Evolutionary conservation across 1,139 yeast species (phyloP), one percentile per base, ranked within the genome.

Genomic region (Fermentozyma sake): DNA sequence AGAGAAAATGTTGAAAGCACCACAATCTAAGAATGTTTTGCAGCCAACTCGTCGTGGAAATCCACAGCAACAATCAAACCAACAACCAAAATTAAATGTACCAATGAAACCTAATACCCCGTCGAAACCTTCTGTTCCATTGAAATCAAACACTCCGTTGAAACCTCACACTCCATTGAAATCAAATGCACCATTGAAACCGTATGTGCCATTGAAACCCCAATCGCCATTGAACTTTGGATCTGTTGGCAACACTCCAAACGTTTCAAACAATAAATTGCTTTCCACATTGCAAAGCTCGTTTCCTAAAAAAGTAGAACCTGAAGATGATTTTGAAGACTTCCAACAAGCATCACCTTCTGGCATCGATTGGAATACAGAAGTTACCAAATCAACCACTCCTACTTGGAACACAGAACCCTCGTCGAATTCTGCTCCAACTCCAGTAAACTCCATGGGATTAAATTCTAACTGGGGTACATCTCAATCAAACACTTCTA

Each of bases 251-350:
- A 38, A 36, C 23, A 23, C 34, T 12, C 34, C 41, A 19, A 44
- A 39, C 25, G 14, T 16, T 10, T 28, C 25, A 7, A 28, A 34
- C 23, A 30, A 32, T 13, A 46, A 43, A 16, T 37, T 57, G 12
- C 45, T 55, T 20, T 39, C 40, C 22, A 39, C 52, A 3, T 38
- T 56, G 30, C 38, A 53, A 10, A 41, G 46, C 16, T 44, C 52
- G 4, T 47, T 29, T 24, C 31, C 32, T 10, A 39, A 41, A 5
- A 54, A 46, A 12, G n/a, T n/a, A n/a, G n/a, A n/a, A n/a, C n/a
- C n/a, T n/a, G 58, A 52, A 13, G 61, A 55, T 28, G 63, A 55
- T 11, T 56, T 56, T 31, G 55, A 51, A 27, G 59, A 54, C 13
- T 58, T 57, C 37, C 63, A 56, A 28, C 50, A 46, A 35, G 58